Base-by-base conservation (phyloP, 139 green algal species). In the Chlamydomonas sp. region DNA sequence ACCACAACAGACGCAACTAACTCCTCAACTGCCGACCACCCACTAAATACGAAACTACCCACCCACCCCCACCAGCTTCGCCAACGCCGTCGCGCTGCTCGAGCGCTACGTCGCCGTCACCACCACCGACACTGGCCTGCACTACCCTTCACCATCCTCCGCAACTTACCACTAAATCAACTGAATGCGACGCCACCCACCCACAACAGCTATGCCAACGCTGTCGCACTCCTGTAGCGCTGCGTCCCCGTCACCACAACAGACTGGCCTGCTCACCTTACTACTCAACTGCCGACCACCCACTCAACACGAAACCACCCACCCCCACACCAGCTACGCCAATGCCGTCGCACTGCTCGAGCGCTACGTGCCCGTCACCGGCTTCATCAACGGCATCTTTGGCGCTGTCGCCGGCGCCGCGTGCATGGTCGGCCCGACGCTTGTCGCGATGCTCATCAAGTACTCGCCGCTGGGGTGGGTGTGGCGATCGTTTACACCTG, bases 381-480 rank as follows among this genome's bases (percentile, higher is more conserved):
- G 76, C 37, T 76, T 78, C 49, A 74, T 78, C 67, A 82, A 82
- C 43, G 76, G 76, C 30, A 47, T 82, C 61, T 82, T 82, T 50
- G 76, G 76, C 26, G 70, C 70, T 50, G 76, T 82, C 43, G 76
- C 76, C 35, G 76, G 76, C 30, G 76, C 67, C 8, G 76, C 76
- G 20, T 82, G 76, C 71, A 82, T 82, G 76, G 76, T 82, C 48
- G 76, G 76, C n/a, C 76, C 76, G 20, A 73, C 69, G 38, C 61
- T 75, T 33, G 76, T 82, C 54, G 76, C 76, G 2, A 48, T 69
- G 50, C 39, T 78, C 24, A 67, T 69, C 20, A 71, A 72, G 48
- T 39, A 74, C 75, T 77, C 66, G 13, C 35, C 13, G 34, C 48
- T 81, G 5, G 65, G 66, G 75, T 81, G 62, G 3, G 74, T 65